phyloP scores from a whole-genome alignment of 305 asterid species.

The Nicotiana rustica region DNA sequence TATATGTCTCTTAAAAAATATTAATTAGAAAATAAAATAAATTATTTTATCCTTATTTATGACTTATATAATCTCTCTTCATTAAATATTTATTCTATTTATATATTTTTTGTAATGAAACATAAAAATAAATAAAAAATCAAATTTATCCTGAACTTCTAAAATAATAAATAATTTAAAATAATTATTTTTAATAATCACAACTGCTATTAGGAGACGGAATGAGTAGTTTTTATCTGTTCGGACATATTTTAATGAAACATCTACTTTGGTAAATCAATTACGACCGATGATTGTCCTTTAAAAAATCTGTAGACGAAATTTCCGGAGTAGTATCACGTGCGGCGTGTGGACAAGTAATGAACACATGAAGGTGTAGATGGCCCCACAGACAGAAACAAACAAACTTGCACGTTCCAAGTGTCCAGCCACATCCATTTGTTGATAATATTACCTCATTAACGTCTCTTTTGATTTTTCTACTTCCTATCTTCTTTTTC shows the following conservation, averaged over 20 bases:
- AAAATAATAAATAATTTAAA: no score
- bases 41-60: no score
- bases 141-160: no score
- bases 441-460: neutral
- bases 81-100: no score
- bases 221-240: neutral
- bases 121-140: no score
- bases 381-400: constrained; percentile 23
- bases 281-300: neutral
- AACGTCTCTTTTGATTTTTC: neutral
- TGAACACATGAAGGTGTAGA: neutral
- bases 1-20: no score
- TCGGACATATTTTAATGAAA: neutral
- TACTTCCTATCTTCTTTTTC: neutral
- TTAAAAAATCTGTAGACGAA: neutral
- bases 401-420: constrained; percentile 27
- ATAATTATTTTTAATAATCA: no score
- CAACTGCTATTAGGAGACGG: no score
- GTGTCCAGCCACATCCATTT: constrained; percentile 1
- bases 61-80: no score
- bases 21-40: no score
- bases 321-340: constrained; percentile 18
- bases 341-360: neutral
- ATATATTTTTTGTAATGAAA: no score
- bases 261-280: neutral